Evolutionary conservation across 345 rosid species (phyloP), one percentile per base, ranked within the genome.

Genomic region (Litchi chinensis): DNA sequence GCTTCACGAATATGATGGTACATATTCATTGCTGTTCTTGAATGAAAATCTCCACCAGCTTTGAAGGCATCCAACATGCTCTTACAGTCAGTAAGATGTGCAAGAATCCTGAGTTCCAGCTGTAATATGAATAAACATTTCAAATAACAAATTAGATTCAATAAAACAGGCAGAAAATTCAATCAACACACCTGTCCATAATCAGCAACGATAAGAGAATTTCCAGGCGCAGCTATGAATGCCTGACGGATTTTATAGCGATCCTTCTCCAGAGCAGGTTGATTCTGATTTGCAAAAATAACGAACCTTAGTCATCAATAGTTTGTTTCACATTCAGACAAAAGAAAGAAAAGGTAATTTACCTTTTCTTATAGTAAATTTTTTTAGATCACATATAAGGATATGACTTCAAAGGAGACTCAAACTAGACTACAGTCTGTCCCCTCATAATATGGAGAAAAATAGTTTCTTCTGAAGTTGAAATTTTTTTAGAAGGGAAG

Each of bases 41-140:
- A 96, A 84, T 94, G 99, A 78, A 94, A 94, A 84, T 96, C 99
- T 71, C 99, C 99, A 39, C 99, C 98, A 71, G 98, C 99, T 86
- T 89, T 78, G 81, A 96, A 96, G 77, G 99, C 99, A 76, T 94
- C 89, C 93, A 94, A 82, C 99, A 96, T 96, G 85, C 99, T 96
- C 85, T 89, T 83, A 77, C 99, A 96, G 77, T 91, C 74, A 75
- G 98, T 88, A 76, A 96, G 92, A 89, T 96, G 99, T 68, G 99
- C 99, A 66, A 96, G 91, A 87, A 96, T 91, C 85, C 99, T 88
- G 73, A 96, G 98, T 86, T 96, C 99, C 87, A 94, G 89, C 98
- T 96, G 92, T 79, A 70, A 80, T 26, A 73, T 64, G 70, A 77
- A 82, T 39, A 73, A 28, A 40, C 69, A 79, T 78, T 83, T 81